Conservation (phyloP, 2,329 filamentous ascomycete species). For the Cyphellophora europaea region DNA sequence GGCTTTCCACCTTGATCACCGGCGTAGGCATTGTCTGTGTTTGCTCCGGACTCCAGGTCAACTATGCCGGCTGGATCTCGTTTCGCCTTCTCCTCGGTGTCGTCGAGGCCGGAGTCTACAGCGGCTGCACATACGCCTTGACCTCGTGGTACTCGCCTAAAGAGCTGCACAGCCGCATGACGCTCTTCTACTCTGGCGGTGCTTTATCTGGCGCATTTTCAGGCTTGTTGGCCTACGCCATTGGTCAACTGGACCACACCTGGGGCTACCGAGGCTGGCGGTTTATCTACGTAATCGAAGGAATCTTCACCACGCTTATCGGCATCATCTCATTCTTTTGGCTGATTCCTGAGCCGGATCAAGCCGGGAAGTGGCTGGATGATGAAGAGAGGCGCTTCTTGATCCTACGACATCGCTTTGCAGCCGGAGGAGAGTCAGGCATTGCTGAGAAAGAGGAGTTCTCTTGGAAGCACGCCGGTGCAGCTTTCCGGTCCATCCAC, state of each 20-base stretch:
- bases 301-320: slow-evolving; percentile 31
- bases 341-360: slow-evolving; percentile 9
- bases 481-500: not conserved
- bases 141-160: slow-evolving; percentile 9
- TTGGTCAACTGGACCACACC: slow-evolving; percentile 3
- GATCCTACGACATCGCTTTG: slow-evolving; percentile 6
- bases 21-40: slow-evolving; percentile 40
- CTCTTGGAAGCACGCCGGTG: slow-evolving; percentile 1
- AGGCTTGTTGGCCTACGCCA: slow-evolving; percentile 20
- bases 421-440: slow-evolving; percentile 12
- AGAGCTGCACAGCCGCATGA: slow-evolving; percentile 8
- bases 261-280: slow-evolving; percentile 7
- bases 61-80: slow-evolving; percentile 33
- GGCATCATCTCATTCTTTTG: slow-evolving; percentile 30
- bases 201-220: slow-evolving; percentile 2
- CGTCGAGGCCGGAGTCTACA: slow-evolving; percentile 29
- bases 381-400: slow-evolving; percentile 13
- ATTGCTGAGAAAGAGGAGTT: slow-evolving; percentile 10
- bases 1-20: slow-evolving; percentile 22
- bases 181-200: slow-evolving; percentile 6
- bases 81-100: slow-evolving; percentile 36
- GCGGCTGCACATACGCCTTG: slow-evolving; percentile 22
- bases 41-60: slow-evolving; percentile 37
- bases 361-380: slow-evolving; percentile 11
- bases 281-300: slow-evolving; percentile 8